Percentiles rank a stretch among this genome's conserved stretches.
phyloP scores from a whole-genome alignment of 352 stramenopile genomes.

The Globisporangium abappressorium region DNA sequence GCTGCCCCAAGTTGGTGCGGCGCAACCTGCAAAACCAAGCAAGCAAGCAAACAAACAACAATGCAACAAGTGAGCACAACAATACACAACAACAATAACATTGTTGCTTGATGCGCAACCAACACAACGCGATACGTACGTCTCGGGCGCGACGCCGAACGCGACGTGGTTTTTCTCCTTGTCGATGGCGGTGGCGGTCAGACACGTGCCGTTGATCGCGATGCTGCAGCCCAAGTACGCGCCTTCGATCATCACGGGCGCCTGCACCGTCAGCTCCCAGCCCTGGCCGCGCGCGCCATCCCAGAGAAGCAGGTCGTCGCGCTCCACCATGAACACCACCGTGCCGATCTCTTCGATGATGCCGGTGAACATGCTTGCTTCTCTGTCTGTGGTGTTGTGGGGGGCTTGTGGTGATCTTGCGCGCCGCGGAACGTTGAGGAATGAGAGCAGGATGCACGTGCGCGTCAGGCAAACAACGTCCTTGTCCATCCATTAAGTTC shows the following conservation, averaged over 20 bases:
- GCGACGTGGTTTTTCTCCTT: constrained; percentile 74
- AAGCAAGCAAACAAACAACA: background rate
- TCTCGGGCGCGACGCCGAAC: constrained; percentile 96
- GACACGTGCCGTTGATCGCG: constrained; percentile 96
- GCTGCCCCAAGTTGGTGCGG: constrained; percentile 85
- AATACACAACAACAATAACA: background rate
- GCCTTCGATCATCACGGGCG: constrained; percentile 76
- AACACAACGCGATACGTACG: constrained; percentile 28
- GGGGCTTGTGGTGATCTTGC: background rate
- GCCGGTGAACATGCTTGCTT: constrained; percentile 92
- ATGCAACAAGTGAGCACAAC: background rate
- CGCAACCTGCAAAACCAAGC: constrained; percentile 48
- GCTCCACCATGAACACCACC: constrained; percentile 90
- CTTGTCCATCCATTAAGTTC: too few relatives aligned
- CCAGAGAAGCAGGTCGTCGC: constrained; percentile 94
- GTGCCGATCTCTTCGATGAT: constrained; percentile 99
- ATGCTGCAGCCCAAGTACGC: constrained; percentile 94
- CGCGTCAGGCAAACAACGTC: background rate
- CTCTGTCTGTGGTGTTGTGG: background rate
- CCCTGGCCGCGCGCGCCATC: constrained; percentile 89
- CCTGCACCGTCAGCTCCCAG: constrained; percentile 88
- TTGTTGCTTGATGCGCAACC: background rate
- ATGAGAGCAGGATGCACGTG: background rate
- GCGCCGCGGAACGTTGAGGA: constrained; percentile 1
- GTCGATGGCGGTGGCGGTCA: constrained; percentile 93